phyloP scores from a whole-genome alignment of 2,329 filamentous ascomycete species.

The Sporothrix curviconia region DNA sequence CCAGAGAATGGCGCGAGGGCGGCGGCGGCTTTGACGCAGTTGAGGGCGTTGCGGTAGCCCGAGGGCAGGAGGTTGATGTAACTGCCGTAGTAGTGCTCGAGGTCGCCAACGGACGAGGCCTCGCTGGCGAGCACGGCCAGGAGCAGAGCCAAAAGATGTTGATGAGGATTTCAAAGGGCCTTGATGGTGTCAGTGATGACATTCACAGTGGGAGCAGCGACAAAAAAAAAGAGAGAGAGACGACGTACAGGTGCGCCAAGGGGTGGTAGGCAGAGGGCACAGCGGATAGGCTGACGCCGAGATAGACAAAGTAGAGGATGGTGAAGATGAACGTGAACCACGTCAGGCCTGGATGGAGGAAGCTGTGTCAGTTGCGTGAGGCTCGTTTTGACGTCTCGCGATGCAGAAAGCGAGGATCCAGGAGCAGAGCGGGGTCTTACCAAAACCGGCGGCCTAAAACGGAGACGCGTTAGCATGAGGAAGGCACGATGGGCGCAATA shows the following conservation, averaged over 20 bases:
- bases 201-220: neutral
- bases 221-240: neutral
- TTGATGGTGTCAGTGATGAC: too few relatives aligned
- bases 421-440: neutral
- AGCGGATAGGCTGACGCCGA: conserved; percentile 14
- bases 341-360: conserved; percentile 13
- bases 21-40: conserved; percentile 21
- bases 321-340: conserved; percentile 22
- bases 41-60: conserved; percentile 11
- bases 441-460: conserved; percentile 12
- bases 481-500: too few relatives aligned
- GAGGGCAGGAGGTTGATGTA: neutral
- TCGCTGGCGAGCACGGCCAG: conserved; percentile 19
- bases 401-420: too few relatives aligned
- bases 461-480: neutral
- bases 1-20: conserved; percentile 20
- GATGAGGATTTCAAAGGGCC: neutral
- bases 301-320: conserved; percentile 19
- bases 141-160: neutral
- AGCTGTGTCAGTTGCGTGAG: neutral
- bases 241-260: conserved; percentile 16
- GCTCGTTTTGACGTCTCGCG: neutral
- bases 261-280: conserved; percentile 17
- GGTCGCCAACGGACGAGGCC: conserved; percentile 3
- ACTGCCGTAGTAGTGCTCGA: conserved; percentile 5